These are phyloP conservation scores for Massospora cicadina DNA, from an alignment of 371 early-diverging fungal genomes.

Conservation along the genomic window DNA sequence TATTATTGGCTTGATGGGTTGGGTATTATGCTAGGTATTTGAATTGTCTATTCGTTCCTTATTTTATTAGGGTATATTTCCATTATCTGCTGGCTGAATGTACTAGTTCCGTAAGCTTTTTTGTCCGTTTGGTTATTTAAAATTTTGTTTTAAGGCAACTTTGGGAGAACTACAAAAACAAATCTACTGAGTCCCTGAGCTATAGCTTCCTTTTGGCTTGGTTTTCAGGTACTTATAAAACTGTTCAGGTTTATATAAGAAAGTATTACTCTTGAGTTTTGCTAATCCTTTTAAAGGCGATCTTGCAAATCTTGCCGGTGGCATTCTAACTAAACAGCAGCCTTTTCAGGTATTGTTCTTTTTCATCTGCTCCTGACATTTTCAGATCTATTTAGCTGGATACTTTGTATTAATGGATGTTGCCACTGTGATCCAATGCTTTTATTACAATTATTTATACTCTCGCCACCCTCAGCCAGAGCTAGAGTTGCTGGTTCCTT, in stretches of 20 bases:
- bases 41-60: neutral
- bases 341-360: constrained; percentile 37
- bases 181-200: constrained; percentile 13
- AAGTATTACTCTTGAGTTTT: neutral
- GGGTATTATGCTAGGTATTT: neutral
- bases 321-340: constrained; percentile 41
- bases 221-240: constrained; percentile 17
- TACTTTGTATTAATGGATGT: constrained; percentile 32
- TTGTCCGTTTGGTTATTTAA: neutral
- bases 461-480: neutral
- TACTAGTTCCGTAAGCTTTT: constrained; percentile 51
- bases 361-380: neutral
- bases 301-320: constrained; percentile 45
- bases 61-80: constrained; percentile 36
- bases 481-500: neutral
- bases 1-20: neutral
- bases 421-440: constrained; percentile 24
- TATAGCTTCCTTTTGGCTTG: constrained; percentile 11
- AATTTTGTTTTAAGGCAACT: constrained; percentile 9
- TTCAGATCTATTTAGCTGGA: constrained; percentile 24
- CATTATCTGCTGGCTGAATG: constrained; percentile 53
- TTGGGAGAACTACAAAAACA: constrained; percentile 12
- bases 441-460: constrained; percentile 20
- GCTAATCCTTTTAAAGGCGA: constrained; percentile 22
- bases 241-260: no score